These are phyloP conservation scores for Chrysopogon serrulatus DNA, from an alignment of 176 grass and related monocot species.

Conservation along the genomic window DNA sequence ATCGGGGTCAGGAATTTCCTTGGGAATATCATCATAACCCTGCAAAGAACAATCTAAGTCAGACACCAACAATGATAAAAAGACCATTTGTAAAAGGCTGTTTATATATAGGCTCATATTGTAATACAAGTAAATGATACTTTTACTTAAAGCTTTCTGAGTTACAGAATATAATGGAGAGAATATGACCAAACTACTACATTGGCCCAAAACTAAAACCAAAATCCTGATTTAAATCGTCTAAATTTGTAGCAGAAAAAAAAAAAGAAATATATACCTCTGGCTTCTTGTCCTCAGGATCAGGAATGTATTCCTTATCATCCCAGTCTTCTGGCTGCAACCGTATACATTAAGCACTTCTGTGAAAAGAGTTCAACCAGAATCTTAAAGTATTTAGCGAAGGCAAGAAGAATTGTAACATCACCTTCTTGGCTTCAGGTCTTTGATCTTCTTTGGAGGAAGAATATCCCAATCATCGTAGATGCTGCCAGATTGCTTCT, in stretches of 20 bases:
- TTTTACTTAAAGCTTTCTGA: background rate
- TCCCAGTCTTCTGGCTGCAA: constrained; percentile 95
- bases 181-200: background rate
- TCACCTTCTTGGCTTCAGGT: no score
- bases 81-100: background rate
- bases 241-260: background rate
- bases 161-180: background rate
- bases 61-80: background rate
- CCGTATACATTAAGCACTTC: no score
- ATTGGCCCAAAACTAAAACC: background rate
- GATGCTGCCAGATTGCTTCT: no score
- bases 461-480: no score
- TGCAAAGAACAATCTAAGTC: no score
- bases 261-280: constrained; percentile 42
- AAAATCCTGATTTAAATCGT: background rate
- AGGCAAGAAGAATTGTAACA: no score
- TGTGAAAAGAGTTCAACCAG: no score
- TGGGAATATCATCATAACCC: constrained; percentile 89
- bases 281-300: constrained; percentile 89
- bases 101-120: background rate
- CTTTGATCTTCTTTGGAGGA: no score
- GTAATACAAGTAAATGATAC: background rate
- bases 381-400: no score
- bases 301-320: constrained; percentile 91
- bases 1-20: constrained; percentile 82